Base-by-base conservation (phyloP, 768 basidiomycete species). In the Pulveroboletus sp. region DNA sequence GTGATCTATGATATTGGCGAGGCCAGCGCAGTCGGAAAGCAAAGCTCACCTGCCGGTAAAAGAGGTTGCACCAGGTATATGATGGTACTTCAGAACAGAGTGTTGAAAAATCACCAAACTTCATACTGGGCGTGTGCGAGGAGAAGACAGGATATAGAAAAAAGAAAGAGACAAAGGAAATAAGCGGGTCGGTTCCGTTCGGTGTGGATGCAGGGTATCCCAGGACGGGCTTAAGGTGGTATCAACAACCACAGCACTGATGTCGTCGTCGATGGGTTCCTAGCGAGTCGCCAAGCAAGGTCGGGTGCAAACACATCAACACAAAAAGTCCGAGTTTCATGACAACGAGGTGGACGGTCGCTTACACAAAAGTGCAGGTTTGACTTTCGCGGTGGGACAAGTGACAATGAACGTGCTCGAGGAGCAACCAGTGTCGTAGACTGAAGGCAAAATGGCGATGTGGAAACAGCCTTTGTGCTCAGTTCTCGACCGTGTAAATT, bases 11-110 rank as follows among this genome's bases (percentile, higher is more conserved):
- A 47, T 38, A 35, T 40, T 42, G 45, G 40, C 47, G 44, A 40
- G 14, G 26, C 27, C n/a, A 15, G 12, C n/a, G 39, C 31, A 33
- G 58, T 24, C 50, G 51, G 47, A 49, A 31, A 51, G 21, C 50
- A 26, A 59, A 45, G 61, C 72, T 57, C 18, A 92, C 84, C 76
- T 95, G 92, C 52, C 80, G 80, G 71, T 93, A 93, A 73, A 95
- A 94, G 58, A 96, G 83, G 65, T 96, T 96, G 72, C 94, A 97
- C 82, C 90, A 89, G 0, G 93, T 81, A 63, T 95, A 87, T 40
- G 86, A 88, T 2, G 90, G 89, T 8, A 79, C 78, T 38, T 79
- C 69, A 37, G 73, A 70, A 67, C 91, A 92, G 45, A 88, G 72
- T 17, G 79, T 71, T 61, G 74, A 65, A 67, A 89, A 91, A 61